A percentile compares a stretch with the other conserved stretches of the same genome.
phyloP scores from a whole-genome alignment of 257 asterid species.

The Solanum neorickii region DNA sequence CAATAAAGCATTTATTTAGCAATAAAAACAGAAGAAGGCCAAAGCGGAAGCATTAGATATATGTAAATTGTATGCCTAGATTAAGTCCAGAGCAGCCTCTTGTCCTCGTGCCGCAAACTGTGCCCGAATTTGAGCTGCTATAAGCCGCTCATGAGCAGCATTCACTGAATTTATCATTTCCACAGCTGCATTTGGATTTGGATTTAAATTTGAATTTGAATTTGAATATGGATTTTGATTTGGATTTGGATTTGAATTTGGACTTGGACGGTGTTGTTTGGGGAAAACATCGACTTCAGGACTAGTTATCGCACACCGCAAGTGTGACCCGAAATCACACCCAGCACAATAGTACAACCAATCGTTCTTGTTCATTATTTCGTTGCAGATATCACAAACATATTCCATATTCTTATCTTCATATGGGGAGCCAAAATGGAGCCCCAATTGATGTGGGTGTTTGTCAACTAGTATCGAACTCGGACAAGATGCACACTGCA shows the following conservation, averaged over 20 bases:
- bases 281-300: not conserved
- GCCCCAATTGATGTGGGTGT: too few relatives aligned
- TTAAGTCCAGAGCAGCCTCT: not conserved
- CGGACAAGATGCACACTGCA: not conserved
- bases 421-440: too few relatives aligned
- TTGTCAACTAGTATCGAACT: not conserved
- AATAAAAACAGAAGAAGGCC: too few relatives aligned
- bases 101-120: not conserved
- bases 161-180: not conserved
- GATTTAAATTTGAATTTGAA: too few relatives aligned
- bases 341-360: too few relatives aligned
- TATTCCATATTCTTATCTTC: too few relatives aligned
- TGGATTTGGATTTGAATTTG: not conserved
- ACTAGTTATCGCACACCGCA: not conserved
- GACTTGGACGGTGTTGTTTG: not conserved
- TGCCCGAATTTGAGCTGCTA: not conserved
- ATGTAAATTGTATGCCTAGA: not conserved
- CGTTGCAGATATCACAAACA: too few relatives aligned
- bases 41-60: not conserved
- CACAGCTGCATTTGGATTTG: not conserved
- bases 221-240: not conserved
- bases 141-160: not conserved
- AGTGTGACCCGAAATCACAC: constrained; percentile 7
- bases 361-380: too few relatives aligned
- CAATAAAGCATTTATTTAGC: too few relatives aligned